Evolutionary conservation across 495 filamentous ascomycete species (phyloP), one percentile per base, ranked within the genome.

Genomic region (Daldinia loculata): DNA sequence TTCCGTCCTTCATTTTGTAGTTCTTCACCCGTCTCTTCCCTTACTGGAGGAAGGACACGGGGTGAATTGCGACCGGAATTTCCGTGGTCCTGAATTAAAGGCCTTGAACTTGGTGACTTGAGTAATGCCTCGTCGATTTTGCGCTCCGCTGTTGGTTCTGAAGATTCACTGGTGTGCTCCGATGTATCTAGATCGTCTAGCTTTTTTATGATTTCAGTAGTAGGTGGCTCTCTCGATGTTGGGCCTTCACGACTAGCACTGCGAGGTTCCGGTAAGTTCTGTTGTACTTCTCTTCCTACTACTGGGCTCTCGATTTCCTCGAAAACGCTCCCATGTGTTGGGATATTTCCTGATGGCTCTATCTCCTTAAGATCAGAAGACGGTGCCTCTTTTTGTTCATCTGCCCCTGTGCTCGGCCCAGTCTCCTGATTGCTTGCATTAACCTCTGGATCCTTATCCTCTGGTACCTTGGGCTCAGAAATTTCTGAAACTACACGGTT

Each of bases 401-500:
- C 50, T 53, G 39, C 48, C 30, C 63, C 57, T 27, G 48, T 30
- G 56, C 43, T 34, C 69, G 62, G 51, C 53, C 34, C 69, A 55
- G 61, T 69, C 71, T 64, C 64, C 15, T 71, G 75, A 26, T 69
- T 61, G 8, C 69, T 48, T 19, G 60, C 63, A 61, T 76, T 68
- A 57, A 68, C 52, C 51, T 76, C 61, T 50, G 67, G 81, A 74
- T 51, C 87, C 30, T 38, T 56, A 61, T 76, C 76, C 45, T 76
- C 70, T 32, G 72, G 63, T 26, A 39, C 30, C 61, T 70, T 77
- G 14, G 51, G 72, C 30, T 90, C 77, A 80, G 85, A 74, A 75
- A 84, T 67, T 81, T 91, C 89, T 85, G 39, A 87, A 77, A 80
- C 79, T 80, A 72, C 81, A 82, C 77, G 61, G 66, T 82, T 80